These are phyloP conservation scores for Mimosa pudica DNA, from an alignment of 306 rosid genomes.

Conservation along the genomic window DNA sequence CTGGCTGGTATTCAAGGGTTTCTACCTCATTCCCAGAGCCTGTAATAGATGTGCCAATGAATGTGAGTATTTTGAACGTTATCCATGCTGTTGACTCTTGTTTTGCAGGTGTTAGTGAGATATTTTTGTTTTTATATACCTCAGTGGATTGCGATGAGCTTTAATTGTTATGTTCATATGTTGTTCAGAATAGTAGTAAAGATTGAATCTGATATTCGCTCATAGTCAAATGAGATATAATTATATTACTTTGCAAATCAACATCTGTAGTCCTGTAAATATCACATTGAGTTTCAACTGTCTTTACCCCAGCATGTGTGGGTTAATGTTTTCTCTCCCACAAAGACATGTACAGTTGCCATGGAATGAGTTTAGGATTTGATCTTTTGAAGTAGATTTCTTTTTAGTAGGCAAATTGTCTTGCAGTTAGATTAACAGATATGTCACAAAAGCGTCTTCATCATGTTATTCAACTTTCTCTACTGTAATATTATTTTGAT, in stretches of 20 bases:
- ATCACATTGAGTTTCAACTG: not conserved
- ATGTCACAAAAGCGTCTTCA: slow-evolving; percentile 6
- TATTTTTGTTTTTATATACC: slow-evolving; percentile 1
- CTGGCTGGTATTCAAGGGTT: slow-evolving; percentile 95
- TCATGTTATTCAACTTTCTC: slow-evolving; percentile 27
- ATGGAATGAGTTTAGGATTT: slow-evolving; percentile 17
- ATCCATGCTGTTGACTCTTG: slow-evolving; percentile 2
- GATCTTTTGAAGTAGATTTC: slow-evolving; percentile 29
- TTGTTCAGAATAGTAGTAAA: slow-evolving; percentile 17
- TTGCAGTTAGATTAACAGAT: slow-evolving; percentile 22
- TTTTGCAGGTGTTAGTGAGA: not conserved
- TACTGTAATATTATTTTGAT: slow-evolving; percentile 13
- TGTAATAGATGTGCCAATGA: slow-evolving; percentile 74
- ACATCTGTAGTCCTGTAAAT: slow-evolving; percentile 5
- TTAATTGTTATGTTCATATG: slow-evolving; percentile 12
- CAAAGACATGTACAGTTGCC: slow-evolving; percentile 20
- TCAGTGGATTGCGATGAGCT: slow-evolving; percentile 1
- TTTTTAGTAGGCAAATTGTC: slow-evolving; percentile 13
- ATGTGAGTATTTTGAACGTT: slow-evolving; percentile 52
- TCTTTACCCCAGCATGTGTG: slow-evolving; percentile 14
- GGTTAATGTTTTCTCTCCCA: slow-evolving; percentile 21
- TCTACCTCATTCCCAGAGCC: slow-evolving; percentile 76
- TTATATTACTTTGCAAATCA: not conserved
- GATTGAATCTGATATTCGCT: slow-evolving; percentile 12
- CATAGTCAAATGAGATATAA: slow-evolving; percentile 6